phyloP scores from a whole-genome alignment of 805 yeast species.

The Hanseniaspora vineae region DNA sequence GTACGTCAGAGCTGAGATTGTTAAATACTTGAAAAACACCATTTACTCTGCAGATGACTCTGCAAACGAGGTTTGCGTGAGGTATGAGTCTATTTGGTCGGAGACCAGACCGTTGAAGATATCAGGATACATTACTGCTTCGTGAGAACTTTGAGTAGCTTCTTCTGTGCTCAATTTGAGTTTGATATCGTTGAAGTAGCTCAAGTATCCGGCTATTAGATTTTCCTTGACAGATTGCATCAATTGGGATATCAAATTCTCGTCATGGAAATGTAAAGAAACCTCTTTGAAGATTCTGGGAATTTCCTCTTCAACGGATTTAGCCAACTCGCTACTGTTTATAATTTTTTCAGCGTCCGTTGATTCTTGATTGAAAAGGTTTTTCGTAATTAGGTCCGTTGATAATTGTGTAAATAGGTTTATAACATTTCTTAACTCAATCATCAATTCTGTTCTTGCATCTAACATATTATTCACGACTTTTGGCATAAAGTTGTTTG shows the following conservation, averaged over 20 bases:
- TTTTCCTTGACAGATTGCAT: constrained; percentile 57
- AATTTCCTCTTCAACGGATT: constrained; percentile 37
- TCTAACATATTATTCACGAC: constrained; percentile 76
- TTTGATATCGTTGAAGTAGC: constrained; percentile 29
- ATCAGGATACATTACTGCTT: constrained; percentile 52
- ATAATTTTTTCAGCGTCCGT: constrained; percentile 19
- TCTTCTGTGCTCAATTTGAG: constrained; percentile 17
- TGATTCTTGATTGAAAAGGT: constrained; percentile 23
- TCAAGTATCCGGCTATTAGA: constrained; percentile 43
- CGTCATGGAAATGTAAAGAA: constrained; percentile 42
- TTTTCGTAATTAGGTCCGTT: constrained; percentile 34
- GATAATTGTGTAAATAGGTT: constrained; percentile 54
- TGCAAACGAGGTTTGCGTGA: no score
- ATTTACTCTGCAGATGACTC: no score
- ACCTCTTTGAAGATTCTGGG: constrained; percentile 45
- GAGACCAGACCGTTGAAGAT: constrained; percentile 38
- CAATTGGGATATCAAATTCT: constrained; percentile 35
- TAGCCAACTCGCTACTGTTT: constrained; percentile 30
- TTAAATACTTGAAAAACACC: no score
- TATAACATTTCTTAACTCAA: constrained; percentile 58
- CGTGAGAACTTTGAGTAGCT: constrained; percentile 14
- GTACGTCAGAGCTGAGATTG: no score
- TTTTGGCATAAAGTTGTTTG: constrained; percentile 60
- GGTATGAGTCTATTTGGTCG: constrained; percentile 15
- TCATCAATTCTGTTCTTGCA: constrained; percentile 58